Evolutionary conservation across 2,329 filamentous ascomycete species (phyloP).

Genomic region (Penicillium capsulatum): DNA sequence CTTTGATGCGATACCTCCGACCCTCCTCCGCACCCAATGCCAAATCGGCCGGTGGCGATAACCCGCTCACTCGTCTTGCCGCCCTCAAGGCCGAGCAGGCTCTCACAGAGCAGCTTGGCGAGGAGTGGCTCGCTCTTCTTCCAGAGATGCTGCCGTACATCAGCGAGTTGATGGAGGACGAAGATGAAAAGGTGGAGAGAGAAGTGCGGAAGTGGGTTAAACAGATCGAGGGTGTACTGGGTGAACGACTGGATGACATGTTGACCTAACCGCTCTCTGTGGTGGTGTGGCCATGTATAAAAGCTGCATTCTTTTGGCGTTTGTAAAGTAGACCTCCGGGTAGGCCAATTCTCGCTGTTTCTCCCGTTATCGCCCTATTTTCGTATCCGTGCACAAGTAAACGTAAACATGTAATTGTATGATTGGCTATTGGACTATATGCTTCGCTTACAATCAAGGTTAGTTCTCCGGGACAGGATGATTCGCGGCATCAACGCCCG

Average conservation of each 20-base stretch:
- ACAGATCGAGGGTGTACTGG: slow-evolving; percentile 81
- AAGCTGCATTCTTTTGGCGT: slow-evolving; percentile 24
- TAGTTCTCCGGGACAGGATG: slow-evolving; percentile 28
- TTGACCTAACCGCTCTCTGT: slow-evolving; percentile 58
- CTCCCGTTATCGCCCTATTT: too few relatives aligned
- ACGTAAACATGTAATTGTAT: too few relatives aligned
- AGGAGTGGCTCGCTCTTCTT: slow-evolving; percentile 87
- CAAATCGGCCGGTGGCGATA: slow-evolving; percentile 47
- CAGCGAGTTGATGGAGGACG: slow-evolving; percentile 91
- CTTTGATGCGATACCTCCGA: slow-evolving; percentile 73
- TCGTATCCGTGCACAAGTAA: too few relatives aligned
- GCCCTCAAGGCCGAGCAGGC: slow-evolving; percentile 77
- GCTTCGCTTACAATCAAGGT: neutral
- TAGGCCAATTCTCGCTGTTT: too few relatives aligned
- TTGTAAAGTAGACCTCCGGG: slow-evolving; percentile 13
- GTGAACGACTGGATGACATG: slow-evolving; percentile 89
- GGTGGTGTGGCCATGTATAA: slow-evolving; percentile 19
- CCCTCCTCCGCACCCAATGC: slow-evolving; percentile 41
- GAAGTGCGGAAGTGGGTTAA: slow-evolving; percentile 88
- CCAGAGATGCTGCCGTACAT: slow-evolving; percentile 97
- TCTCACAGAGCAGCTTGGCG: slow-evolving; percentile 74
- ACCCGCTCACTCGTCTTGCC: slow-evolving; percentile 68
- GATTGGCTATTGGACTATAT: too few relatives aligned
- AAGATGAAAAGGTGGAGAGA: slow-evolving; percentile 86
- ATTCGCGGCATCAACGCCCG: slow-evolving; percentile 32